A percentile compares a stretch with the other conserved stretches of the same genome.
These are phyloP conservation scores for Russula lepida DNA, from an alignment of 768 basidiomycete species.

Conservation along the genomic window DNA sequence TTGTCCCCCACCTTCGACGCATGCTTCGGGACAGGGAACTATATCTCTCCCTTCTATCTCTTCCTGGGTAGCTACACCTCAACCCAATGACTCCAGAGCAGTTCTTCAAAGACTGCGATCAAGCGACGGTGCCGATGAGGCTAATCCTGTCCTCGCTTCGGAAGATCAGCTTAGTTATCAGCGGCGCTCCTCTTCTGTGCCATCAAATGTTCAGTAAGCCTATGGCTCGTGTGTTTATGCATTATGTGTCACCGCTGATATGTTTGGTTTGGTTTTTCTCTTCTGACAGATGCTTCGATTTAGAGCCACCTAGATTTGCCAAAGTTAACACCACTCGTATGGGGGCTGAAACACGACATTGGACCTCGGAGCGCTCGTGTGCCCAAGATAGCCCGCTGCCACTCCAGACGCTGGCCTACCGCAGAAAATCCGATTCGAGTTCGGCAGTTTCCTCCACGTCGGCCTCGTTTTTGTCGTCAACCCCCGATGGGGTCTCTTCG, in stretches of 20 bases:
- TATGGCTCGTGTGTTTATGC: neutral
- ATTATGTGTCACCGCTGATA: neutral
- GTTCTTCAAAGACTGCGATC: constrained; percentile 17
- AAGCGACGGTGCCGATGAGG: constrained; percentile 4
- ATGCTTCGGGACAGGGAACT: constrained; percentile 28
- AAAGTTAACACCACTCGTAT: neutral
- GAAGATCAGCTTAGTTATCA: constrained; percentile 3
- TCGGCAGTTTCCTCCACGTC: constrained; percentile 18
- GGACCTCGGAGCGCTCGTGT: constrained; percentile 14
- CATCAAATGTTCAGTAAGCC: constrained; percentile 12
- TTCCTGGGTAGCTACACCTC: constrained; percentile 12
- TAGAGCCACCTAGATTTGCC: neutral
- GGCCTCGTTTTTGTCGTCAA: constrained; percentile 17
- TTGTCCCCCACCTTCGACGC: constrained; percentile 29
- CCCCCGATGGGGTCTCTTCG: constrained; percentile 17
- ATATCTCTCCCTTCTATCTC: constrained; percentile 64
- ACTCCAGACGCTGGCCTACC: constrained; percentile 4
- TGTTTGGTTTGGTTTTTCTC: neutral
- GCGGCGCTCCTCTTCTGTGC: constrained; percentile 9
- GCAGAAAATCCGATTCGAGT: constrained; percentile 12
- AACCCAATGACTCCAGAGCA: constrained; percentile 14
- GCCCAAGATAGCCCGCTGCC: constrained; percentile 2
- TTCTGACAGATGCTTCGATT: neutral
- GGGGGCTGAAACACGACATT: constrained; percentile 9
- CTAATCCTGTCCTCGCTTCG: neutral